Evolutionary conservation across 305 asterid species (phyloP), one percentile per base, ranked within the genome.

Genomic region (Plantago coronopus): DNA sequence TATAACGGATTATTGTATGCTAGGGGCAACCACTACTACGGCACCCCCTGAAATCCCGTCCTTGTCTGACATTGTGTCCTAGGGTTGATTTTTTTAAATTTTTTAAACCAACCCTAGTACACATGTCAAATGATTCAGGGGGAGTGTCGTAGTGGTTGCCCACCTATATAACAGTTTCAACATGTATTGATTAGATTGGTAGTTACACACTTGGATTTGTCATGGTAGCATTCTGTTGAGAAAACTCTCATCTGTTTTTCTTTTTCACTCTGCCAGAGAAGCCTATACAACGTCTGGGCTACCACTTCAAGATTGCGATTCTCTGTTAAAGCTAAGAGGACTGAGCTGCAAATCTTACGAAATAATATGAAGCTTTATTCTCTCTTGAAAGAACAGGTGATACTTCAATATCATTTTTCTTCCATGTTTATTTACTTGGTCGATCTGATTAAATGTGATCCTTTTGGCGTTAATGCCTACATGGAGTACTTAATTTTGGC

Each of bases 211-310:
- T 67, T 40, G 56, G 42, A 54, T 72, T 58, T 14, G 64, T 49
- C 53, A 38, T 21, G 34, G 1, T 48, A 49, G 48, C 59, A 62
- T 56, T 40, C 46, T 34, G 40, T 45, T 44, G 23, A 34, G 43
- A 62, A 46, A 61, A 64, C 59, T 69, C 59, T 58, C 65, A 19
- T 62, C 57, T 64, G 29, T 49, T 59, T 17, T 23, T 53, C 47
- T 19, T 65, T 65, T 54, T 60, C 58, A 42, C 48, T 74, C 71
- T 45, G 61, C 43, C 94, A 90, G 97, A 79, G 84, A 74, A 83
- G 74, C 76, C 78, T 87, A 25, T 90, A 83, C 42, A 80, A 76
- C 76, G 90, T 93, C 56, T 83, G 93, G 90, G 72, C 79, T 78
- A 70, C 86, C 63, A 76, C 75, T 57, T 73, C 85, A 25, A 83